These are phyloP conservation scores for Hanseniaspora singularis DNA, from an alignment of 805 yeast genomes.

Conservation along the genomic window DNA sequence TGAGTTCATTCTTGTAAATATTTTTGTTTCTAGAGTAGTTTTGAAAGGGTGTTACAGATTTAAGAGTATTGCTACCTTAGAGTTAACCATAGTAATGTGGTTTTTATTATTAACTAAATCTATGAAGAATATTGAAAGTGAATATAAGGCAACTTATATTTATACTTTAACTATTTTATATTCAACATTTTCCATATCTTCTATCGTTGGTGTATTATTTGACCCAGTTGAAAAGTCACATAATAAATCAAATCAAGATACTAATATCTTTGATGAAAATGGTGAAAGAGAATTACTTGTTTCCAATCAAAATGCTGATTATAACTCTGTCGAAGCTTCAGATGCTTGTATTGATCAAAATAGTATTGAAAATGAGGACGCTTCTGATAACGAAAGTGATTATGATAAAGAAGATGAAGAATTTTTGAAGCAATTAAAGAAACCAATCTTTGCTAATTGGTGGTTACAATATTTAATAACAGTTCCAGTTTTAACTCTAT, in stretches of 20 bases:
- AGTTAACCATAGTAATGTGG: conserved; percentile 51
- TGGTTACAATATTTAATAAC: conserved; percentile 54
- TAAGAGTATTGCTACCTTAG: conserved; percentile 45
- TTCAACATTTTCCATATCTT: conserved; percentile 35
- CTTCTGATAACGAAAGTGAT: conserved; percentile 16
- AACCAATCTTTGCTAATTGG: conserved; percentile 56
- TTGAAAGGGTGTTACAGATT: conserved; percentile 24
- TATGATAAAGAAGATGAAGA: conserved; percentile 9
- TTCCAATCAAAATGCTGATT: neutral
- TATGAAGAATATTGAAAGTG: conserved; percentile 35
- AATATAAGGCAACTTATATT: conserved; percentile 40
- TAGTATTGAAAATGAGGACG: conserved; percentile 16
- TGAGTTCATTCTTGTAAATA: conserved; percentile 43
- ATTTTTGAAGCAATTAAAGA: neutral
- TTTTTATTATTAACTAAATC: conserved; percentile 39
- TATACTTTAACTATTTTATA: conserved; percentile 39
- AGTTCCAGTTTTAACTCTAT: conserved; percentile 51
- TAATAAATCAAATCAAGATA: neutral
- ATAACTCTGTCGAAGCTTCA: conserved; percentile 16
- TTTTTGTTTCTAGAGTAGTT: conserved; percentile 35
- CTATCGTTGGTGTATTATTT: conserved; percentile 39
- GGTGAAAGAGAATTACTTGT: conserved; percentile 13
- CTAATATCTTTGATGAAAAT: neutral
- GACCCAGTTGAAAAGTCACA: conserved; percentile 23
- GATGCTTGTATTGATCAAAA: too few species aligned